Evolutionary conservation across 441 rosid genomes (phyloP), one percentile per base, ranked within the genome.

Genomic region (Syzygium syzygioides): DNA sequence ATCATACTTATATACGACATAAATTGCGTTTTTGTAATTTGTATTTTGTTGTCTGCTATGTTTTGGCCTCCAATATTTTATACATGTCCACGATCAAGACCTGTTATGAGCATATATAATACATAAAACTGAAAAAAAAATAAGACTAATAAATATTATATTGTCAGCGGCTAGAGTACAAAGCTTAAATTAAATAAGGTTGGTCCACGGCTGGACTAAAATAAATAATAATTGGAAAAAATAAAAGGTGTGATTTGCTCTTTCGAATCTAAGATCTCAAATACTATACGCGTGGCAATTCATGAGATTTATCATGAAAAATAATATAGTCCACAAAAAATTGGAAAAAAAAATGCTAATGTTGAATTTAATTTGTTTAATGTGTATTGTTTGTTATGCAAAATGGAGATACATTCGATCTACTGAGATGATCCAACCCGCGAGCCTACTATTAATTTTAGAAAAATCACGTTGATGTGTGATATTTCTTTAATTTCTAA

Each of bases 331-430:
- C 80, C 50, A 37, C 4, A 37, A 37, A 34, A 19, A 34, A 19
- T 17, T 0, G 7, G 10, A 9, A 56, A 45, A 18, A 34, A 34
- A 71, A 0, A 0, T 19, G 15, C 4, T 34, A 4, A 2, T 32
- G 30, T 26, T 26, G 66, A 26, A 59, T 13, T 26, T 25, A 59
- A 59, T 28, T 57, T 25, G 62, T 57, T 57, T 25, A 26, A 56
- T 23, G 60, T 20, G 60, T 20, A 4, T 56, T 56, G 60, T 20
- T 56, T 59, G 64, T 26, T 28, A 26, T 59, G 14, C 2, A 25
- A 59, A 11, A 26, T 11, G 66, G 66, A 13, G 30, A 13, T 28
- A 5, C 66, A 60, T 26, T 60, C 30, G 32, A 28, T 26, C 66
- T 28, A 28, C 66, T 5, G 15, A 28, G 66, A 12, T 60, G 7